phyloP scores from a whole-genome alignment of 1,284 basidiomycete species.

The Tremellales sp. region DNA sequence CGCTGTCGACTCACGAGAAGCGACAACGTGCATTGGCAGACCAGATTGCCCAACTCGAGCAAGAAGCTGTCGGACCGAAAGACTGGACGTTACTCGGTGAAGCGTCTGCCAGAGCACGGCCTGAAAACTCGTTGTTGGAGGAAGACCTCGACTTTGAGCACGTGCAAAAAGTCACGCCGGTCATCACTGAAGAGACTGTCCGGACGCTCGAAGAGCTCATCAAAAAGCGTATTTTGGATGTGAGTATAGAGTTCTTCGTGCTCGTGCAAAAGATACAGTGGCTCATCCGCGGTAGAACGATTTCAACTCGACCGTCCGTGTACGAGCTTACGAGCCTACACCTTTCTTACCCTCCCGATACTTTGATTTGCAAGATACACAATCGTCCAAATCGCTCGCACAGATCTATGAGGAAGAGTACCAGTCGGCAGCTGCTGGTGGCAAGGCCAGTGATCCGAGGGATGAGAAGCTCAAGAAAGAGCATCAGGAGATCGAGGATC shows the following conservation, averaged over 20 bases:
- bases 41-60: conserved; percentile 55
- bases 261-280: background rate
- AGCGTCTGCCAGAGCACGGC: conserved; percentile 72
- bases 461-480: conserved; percentile 86
- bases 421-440: conserved; percentile 56
- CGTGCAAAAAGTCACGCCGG: conserved; percentile 77
- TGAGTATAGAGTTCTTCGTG: conserved; percentile 40
- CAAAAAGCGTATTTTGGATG: conserved; percentile 82
- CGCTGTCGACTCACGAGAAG: conserved; percentile 53
- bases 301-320: conserved; percentile 88
- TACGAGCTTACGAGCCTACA: conserved; percentile 71
- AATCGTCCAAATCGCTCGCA: conserved; percentile 82
- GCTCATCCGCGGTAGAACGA: conserved; percentile 55
- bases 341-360: conserved; percentile 86
- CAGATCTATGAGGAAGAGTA: conserved; percentile 97
- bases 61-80: conserved; percentile 55
- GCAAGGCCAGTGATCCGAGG: conserved; percentile 62
- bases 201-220: conserved; percentile 83
- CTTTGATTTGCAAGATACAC: conserved; percentile 84
- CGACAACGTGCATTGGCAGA: conserved; percentile 52
- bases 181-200: conserved; percentile 85
- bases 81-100: conserved; percentile 96
- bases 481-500: conserved; percentile 74
- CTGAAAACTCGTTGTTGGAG: conserved; percentile 86
- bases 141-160: conserved; percentile 94